Evolutionary conservation across 805 yeast genomes (phyloP).

Genomic region (Sungouiella blattae): DNA sequence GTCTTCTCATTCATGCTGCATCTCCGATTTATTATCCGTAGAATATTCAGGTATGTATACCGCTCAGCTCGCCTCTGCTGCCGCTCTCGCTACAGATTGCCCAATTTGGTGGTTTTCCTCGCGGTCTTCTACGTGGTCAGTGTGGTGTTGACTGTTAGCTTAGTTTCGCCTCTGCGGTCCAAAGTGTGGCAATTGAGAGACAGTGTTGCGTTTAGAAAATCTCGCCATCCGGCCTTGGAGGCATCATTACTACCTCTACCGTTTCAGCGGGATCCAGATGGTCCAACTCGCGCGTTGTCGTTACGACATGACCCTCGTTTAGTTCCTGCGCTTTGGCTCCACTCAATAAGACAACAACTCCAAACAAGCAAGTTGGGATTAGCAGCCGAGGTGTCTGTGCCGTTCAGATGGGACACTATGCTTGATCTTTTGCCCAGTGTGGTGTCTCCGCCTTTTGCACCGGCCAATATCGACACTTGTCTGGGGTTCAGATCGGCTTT

Average conservation of each 20-base stretch:
- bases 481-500: constrained; percentile 3
- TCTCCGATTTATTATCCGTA: too few relatives aligned
- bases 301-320: constrained; percentile 34
- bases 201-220: too few relatives aligned
- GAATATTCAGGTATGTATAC: too few relatives aligned
- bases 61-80: too few relatives aligned
- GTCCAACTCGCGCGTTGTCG: too few relatives aligned
- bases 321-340: constrained; percentile 24
- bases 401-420: constrained; percentile 33
- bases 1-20: too few relatives aligned
- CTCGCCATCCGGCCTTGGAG: not conserved
- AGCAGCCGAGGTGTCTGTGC: constrained; percentile 20
- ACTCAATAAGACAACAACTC: constrained; percentile 2
- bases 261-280: not conserved
- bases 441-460: not conserved
- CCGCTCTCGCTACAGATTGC: too few relatives aligned
- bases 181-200: too few relatives aligned
- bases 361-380: constrained; percentile 12
- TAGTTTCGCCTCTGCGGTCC: too few relatives aligned
- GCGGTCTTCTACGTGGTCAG: too few relatives aligned
- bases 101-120: too few relatives aligned
- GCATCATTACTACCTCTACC: not conserved
- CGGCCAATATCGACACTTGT: constrained; percentile 1
- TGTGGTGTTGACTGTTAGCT: too few relatives aligned
- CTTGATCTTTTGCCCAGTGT: constrained; percentile 1